Evolutionary conservation across 2,329 filamentous ascomycete species (phyloP), one percentile per base, ranked within the genome.

Genomic region (Cordyceps cateniannulata): DNA sequence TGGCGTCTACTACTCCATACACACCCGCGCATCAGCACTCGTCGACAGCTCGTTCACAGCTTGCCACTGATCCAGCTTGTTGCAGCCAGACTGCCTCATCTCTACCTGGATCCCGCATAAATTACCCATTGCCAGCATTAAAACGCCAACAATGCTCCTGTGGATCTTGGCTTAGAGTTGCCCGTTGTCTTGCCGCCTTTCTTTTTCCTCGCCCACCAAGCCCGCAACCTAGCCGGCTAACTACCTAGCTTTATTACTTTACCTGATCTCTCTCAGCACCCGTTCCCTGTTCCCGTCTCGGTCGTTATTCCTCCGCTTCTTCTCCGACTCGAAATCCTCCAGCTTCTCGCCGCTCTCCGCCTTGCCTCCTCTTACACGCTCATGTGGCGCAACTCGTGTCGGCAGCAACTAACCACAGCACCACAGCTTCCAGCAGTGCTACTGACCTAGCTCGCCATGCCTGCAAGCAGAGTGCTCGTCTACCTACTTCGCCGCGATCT

Each of bases 401-500:
- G 56, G 56, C 32, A 29, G 45, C n/a, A 10, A 59, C 29, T 27
- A 51, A 35, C 10, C 32, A 35, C 32, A 35, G 32, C 32, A 12
- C 32, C 32, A 12, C 8, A 35, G 12, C 12, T 12, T 18, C n/a
- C n/a, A n/a, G 44, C 24, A 42, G 16, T 27, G 5, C 9, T 45
- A 12, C 5, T 22, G 44, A 24, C 14, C 35, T 51, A 29, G 56
- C 56, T 42, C 56, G 35, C 25, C 52, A 77, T 77, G 75, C 62
- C 70, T 50, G 65, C 69, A 42, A 68, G 67, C 35, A 83, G 81
- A 35, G 78, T 90, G 25, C 75, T 92, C 56, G 78, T 93, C 60
- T 92, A 91, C 69, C 71, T 93, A 24, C 72, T 93, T 40, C 84
- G 89, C 49, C 84, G 86, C 65, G 90, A 93, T 70, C 78, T 92